phyloP scores from a whole-genome alignment of 139 green algal genomes.

The Chlorella sorokiniana region DNA sequence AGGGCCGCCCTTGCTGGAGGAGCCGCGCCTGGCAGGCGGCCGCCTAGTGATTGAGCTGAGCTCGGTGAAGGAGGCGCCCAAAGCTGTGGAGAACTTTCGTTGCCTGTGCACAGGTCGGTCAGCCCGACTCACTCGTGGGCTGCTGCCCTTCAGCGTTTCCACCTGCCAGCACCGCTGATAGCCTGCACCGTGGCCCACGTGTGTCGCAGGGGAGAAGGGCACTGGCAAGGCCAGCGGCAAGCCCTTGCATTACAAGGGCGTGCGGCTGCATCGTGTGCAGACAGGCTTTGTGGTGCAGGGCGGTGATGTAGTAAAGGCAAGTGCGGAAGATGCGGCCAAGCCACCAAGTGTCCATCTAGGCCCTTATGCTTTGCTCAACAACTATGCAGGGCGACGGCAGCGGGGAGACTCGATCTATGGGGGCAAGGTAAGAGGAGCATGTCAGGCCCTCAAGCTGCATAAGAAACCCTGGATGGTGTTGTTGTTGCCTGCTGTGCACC shows the following conservation, averaged over 20 bases:
- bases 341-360: too few relatives aligned
- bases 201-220: slow-evolving; percentile 81
- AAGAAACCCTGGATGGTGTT: too few relatives aligned
- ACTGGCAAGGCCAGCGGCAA: slow-evolving; percentile 78
- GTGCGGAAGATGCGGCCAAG: too few relatives aligned
- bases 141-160: too few relatives aligned
- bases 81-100: slow-evolving; percentile 73
- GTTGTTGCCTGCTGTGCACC: background rate
- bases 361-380: too few relatives aligned
- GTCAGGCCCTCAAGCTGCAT: background rate
- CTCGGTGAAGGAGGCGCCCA: slow-evolving; percentile 49
- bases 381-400: slow-evolving; percentile 70
- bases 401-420: slow-evolving; percentile 86
- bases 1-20: slow-evolving; percentile 1
- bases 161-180: too few relatives aligned
- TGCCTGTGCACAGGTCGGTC: slow-evolving; percentile 74
- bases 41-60: slow-evolving; percentile 54
- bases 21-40: slow-evolving; percentile 33
- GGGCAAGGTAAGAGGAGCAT: slow-evolving; percentile 32
- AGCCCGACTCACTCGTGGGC: too few relatives aligned
- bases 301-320: slow-evolving; percentile 71
- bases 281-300: slow-evolving; percentile 79
- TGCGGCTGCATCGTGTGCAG: slow-evolving; percentile 78
- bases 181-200: too few relatives aligned
- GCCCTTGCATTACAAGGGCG: slow-evolving; percentile 77